Evolutionary conservation across 2,329 filamentous ascomycete genomes (phyloP).

Genomic region (Colletotrichum liriopes): DNA sequence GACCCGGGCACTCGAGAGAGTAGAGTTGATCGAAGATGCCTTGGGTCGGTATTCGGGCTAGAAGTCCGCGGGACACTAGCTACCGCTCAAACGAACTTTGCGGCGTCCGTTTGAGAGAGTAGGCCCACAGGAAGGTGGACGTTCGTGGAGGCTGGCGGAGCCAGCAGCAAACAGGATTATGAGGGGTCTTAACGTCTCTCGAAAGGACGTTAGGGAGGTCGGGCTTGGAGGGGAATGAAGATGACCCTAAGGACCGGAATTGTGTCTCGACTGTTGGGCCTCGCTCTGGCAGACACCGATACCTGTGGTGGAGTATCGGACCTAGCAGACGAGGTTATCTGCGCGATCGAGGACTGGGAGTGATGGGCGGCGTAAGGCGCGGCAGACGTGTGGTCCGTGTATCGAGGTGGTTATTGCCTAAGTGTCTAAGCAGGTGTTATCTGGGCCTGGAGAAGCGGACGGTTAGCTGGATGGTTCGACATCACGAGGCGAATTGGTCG

Average conservation of each 20-base stretch:
- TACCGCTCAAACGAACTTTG: constrained; percentile 97
- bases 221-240: constrained; percentile 85
- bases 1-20: constrained; percentile 45
- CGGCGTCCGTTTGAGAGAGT: constrained; percentile 95
- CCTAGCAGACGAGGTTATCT: constrained; percentile 83
- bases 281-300: constrained; percentile 86
- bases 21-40: constrained; percentile 15
- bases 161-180: constrained; percentile 76
- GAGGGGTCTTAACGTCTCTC: constrained; percentile 71
- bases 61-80: constrained; percentile 92
- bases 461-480: not conserved
- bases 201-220: constrained; percentile 91
- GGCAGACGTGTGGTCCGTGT: constrained; percentile 31
- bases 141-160: constrained; percentile 83
- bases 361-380: constrained; percentile 21
- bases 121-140: constrained; percentile 87
- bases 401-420: constrained; percentile 7
- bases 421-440: constrained; percentile 38
- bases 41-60: constrained; percentile 48
- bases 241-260: constrained; percentile 91
- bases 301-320: constrained; percentile 86
- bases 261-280: constrained; percentile 77
- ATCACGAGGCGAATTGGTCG: not conserved
- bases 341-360: constrained; percentile 46
- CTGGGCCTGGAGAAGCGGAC: constrained; percentile 42